Conservation (phyloP, 1,284 basidiomycete species). For the Trichosporon ovoides region DNA sequence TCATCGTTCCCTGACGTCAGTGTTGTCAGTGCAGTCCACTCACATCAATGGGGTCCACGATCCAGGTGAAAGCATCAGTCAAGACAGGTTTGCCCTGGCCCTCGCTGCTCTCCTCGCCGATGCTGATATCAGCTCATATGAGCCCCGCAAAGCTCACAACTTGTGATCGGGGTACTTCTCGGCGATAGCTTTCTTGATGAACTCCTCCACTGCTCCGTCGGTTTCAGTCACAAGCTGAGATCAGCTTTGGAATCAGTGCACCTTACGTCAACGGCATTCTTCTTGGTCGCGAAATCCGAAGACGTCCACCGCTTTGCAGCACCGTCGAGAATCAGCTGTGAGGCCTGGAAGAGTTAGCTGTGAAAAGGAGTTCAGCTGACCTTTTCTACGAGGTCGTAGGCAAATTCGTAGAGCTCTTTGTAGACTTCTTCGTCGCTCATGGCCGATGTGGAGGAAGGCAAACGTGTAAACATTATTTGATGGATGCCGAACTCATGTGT, state of each 20-base stretch:
- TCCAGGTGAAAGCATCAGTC: conserved; percentile 59
- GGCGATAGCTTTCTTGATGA: conserved; percentile 70
- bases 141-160: conserved; percentile 50
- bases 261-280: conserved; percentile 55
- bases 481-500: not conserved
- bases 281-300: conserved; percentile 29
- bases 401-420: conserved; percentile 28
- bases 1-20: conserved; percentile 42
- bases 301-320: conserved; percentile 28
- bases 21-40: not conserved
- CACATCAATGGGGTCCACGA: conserved; percentile 47
- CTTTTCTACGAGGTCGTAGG: conserved; percentile 21
- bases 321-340: conserved; percentile 25
- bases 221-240: conserved; percentile 78
- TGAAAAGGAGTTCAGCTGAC: not conserved
- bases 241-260: not conserved
- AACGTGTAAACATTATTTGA: not conserved
- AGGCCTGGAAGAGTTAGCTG: conserved; percentile 17
- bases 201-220: conserved; percentile 82
- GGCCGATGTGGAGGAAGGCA: not conserved
- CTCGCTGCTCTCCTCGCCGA: conserved; percentile 82
- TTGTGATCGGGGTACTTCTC: conserved; percentile 68
- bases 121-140: conserved; percentile 44
- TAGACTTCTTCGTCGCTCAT: conserved; percentile 17
- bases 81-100: conserved; percentile 56